Base-by-base conservation (phyloP, 108 stramenopile genomes). In the Nitzschia putrida region DNA sequence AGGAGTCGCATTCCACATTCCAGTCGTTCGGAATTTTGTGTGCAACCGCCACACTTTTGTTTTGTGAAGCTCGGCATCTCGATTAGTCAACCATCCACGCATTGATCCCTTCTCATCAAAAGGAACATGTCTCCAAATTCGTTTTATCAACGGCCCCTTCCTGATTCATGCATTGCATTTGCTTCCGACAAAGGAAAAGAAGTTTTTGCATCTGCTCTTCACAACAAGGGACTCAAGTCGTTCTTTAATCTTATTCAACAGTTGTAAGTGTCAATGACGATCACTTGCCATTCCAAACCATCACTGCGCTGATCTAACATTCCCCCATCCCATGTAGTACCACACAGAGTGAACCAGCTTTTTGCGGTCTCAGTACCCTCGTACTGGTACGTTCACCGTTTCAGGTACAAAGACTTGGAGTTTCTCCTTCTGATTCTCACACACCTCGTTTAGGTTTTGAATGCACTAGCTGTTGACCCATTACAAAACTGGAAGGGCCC, bases 401-500 rank as follows among this genome's bases (percentile, higher is more conserved):
- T 53, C n/a, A 14, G 13, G 16, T 22, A 22, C 23, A 24, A 24
- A 7, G 8, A 55, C 3, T 24, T 1, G 8, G 3, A 55, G 2
- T 55, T 55, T 55, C 22, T 16, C 59, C 12, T 37, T 60, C 4
- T 40, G n/a, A 23, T 41, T 41, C 38, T 41, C 44, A 13, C 9
- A 3, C 45, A 25, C 7, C 23, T 47, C 4, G 18, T 43, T 1
- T 47, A 49, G 73, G 83, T 90, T 12, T 74, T 99, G 39, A 99
- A 99, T 82, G 95, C 98, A 16, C 75, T 99, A 14, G 69, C 83
- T 3, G 83, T 98, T 0, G 99, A 99, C 70, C 97, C 97, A 3
- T 68, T 92, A 20, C 71, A 86, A 53, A 68, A 69, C 0, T 98
- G 97, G 97, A 98, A 97, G 74, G 97, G 94, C 9, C 86, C 88